These are phyloP conservation scores for Ophiostoma sp. DNA, from an alignment of 2,329 filamentous ascomycete species.

Conservation along the genomic window DNA sequence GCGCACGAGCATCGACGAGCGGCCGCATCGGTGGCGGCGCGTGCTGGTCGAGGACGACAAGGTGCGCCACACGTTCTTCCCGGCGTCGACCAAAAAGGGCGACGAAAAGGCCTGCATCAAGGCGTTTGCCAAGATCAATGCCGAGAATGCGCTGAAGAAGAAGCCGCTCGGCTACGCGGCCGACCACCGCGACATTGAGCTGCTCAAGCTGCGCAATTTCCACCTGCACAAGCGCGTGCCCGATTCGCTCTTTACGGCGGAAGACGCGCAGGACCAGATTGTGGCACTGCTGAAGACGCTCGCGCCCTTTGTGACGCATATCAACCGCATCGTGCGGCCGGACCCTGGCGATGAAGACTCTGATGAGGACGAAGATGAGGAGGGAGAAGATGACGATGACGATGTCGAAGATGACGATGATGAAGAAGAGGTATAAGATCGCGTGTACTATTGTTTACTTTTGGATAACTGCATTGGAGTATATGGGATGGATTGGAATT, in stretches of 20 bases:
- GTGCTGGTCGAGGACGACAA: constrained; percentile 54
- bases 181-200: constrained; percentile 71
- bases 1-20: constrained; percentile 68
- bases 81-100: constrained; percentile 51
- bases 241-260: constrained; percentile 58
- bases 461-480: background rate
- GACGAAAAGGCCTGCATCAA: constrained; percentile 50
- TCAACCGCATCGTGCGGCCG: constrained; percentile 70
- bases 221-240: constrained; percentile 62
- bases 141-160: constrained; percentile 72
- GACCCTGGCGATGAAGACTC: constrained; percentile 50
- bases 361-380: constrained; percentile 33
- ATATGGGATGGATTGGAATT: background rate
- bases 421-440: background rate
- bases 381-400: constrained; percentile 37
- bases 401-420: constrained; percentile 12
- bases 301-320: constrained; percentile 70
- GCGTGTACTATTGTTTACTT: background rate
- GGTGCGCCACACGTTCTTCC: constrained; percentile 51
- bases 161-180: constrained; percentile 75
- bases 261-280: constrained; percentile 60
- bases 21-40: constrained; percentile 62
- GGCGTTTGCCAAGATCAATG: constrained; percentile 66
- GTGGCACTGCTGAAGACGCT: constrained; percentile 60
- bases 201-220: constrained; percentile 75